Base-by-base conservation (phyloP, 768 basidiomycete species). In the Suillus brevipes region DNA sequence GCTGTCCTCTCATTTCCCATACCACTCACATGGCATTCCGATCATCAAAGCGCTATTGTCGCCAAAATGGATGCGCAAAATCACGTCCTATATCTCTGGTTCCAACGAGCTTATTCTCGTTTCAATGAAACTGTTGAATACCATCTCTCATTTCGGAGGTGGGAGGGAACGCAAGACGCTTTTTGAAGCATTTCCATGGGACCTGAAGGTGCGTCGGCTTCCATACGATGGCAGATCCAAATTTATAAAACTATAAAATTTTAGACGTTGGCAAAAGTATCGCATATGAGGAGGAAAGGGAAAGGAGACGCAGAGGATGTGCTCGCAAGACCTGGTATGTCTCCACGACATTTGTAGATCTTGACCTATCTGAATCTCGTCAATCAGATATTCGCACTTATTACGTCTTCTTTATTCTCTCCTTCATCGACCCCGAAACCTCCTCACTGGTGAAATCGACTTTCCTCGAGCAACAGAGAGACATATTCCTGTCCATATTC, bases 151-250 rank as follows among this genome's bases (percentile, higher is more conserved):
- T 0, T 93, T 89, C 71, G 88, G 83, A 2, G 83, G 89, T 28
- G 90, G 91, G 20, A 77, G 82, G 28, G 90, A 93, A 66, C 82
- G 84, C 60, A 89, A 85, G 66, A 70, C 79, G 0, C 80, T 91
- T 2, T 74, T 89, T 34, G 92, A 93, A 62, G 80, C 80, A 0
- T 92, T 94, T 75, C 84, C 86, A 7, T 94, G 92, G 92, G 91
- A 91, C 64, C 81, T 83, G 37, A 94, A 92, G 82, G 92, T 88
- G 61, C 2, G 76, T 71, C 1, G 8, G 13, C 50, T 40, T 25
- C 13, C 36, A 13, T 64, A 10, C 49, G 3, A 36, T 23, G 20
- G 0, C 31, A 23, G 13, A 59, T 31, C 6, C 1, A 38, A 64
- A 42, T 56, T 16, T 34, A 60, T 56, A 37, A 43, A 8, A 1